Percentiles rank a stretch among this genome's conserved stretches.
These are phyloP conservation scores for Citrus medica DNA, from an alignment of 345 rosid genomes.

Conservation along the genomic window DNA sequence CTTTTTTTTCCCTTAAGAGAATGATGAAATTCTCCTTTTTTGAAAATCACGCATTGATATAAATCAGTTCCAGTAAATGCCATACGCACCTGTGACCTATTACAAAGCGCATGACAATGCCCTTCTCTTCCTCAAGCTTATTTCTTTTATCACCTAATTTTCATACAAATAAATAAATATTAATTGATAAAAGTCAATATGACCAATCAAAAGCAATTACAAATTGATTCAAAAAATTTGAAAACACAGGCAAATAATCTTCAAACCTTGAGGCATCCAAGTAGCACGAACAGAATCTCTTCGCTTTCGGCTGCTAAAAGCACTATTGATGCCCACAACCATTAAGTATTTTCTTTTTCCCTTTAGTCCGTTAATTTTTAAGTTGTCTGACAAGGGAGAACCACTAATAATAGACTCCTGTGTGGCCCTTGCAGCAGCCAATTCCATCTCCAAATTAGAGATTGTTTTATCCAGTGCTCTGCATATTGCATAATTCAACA, in stretches of 20 bases:
- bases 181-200: background rate
- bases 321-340: conserved; percentile 92
- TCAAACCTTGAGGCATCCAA: conserved; percentile 96
- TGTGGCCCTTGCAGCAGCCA: conserved; percentile 80
- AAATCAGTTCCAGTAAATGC: conserved; percentile 2
- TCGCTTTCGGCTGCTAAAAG: conserved; percentile 92
- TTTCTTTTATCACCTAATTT: conserved; percentile 71
- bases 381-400: conserved; percentile 66
- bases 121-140: conserved; percentile 97
- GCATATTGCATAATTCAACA: conserved; percentile 13
- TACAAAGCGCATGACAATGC: conserved; percentile 89
- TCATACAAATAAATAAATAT: background rate
- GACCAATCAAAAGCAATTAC: background rate
- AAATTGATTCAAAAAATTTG: background rate
- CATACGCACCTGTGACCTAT: conserved; percentile 86
- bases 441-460: conserved; percentile 75
- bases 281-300: conserved; percentile 94
- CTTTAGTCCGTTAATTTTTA: conserved; percentile 40
- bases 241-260: background rate
- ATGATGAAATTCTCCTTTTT: no score
- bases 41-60: background rate
- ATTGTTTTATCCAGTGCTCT: conserved; percentile 82
- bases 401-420: conserved; percentile 82
- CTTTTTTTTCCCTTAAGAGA: no score
- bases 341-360: conserved; percentile 69